A percentile compares a stretch with the other conserved stretches of the same genome.
Conservation (phyloP, 2,329 filamentous ascomycete genomes). For the Sclerotinia subarctica region DNA sequence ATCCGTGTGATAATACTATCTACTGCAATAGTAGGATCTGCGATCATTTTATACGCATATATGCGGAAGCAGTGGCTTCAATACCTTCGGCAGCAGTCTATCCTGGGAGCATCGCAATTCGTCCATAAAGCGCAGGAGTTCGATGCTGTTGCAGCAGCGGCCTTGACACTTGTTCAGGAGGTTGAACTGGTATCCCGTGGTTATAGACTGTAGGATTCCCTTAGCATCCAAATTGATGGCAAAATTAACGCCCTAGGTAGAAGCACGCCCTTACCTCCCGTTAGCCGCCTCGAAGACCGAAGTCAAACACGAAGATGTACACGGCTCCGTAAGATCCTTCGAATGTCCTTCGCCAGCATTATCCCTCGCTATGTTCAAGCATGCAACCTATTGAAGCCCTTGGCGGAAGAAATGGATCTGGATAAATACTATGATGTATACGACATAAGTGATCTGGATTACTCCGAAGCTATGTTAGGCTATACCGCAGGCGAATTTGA, state of each 20-base stretch:
- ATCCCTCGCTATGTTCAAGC: slow-evolving; percentile 71
- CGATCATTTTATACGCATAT: slow-evolving; percentile 63
- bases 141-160: slow-evolving; percentile 72
- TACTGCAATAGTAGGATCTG: slow-evolving; percentile 50
- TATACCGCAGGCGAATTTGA: slow-evolving; percentile 67
- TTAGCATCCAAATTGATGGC: neutral
- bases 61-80: slow-evolving; percentile 78
- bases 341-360: slow-evolving; percentile 64
- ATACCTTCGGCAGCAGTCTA: slow-evolving; percentile 70
- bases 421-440: slow-evolving; percentile 93
- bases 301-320: slow-evolving; percentile 75
- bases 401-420: slow-evolving; percentile 76
- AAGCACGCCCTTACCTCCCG: slow-evolving; percentile 85
- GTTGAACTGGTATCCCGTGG: slow-evolving; percentile 93
- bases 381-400: slow-evolving; percentile 63
- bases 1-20: slow-evolving; percentile 50
- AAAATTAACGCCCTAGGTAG: slow-evolving; percentile 46
- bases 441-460: slow-evolving; percentile 71
- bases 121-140: slow-evolving; percentile 75
- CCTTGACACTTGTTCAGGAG: slow-evolving; percentile 82
- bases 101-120: slow-evolving; percentile 65
- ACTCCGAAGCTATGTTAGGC: slow-evolving; percentile 64
- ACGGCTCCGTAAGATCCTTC: slow-evolving; percentile 73
- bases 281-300: slow-evolving; percentile 83
- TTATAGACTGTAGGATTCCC: slow-evolving; percentile 69